Base-by-base conservation (phyloP, 2,329 filamentous ascomycete species). In the Ceratocystis harringtonii region DNA sequence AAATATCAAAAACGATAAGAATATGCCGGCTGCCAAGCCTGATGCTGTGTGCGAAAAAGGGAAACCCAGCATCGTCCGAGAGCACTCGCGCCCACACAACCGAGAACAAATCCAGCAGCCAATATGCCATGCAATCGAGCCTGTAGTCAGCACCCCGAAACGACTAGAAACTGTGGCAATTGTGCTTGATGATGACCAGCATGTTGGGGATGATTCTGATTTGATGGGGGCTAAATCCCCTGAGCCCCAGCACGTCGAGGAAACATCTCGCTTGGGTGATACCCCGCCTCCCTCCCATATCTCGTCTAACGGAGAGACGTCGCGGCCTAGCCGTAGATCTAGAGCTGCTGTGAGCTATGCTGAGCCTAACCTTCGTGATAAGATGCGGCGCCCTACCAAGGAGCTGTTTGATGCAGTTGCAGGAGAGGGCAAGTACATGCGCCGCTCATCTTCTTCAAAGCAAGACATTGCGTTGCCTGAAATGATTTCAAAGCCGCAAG, bases 331-430 rank as follows among this genome's bases (percentile, higher is more conserved):
- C 70, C 79, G 89, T 69, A 82, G 89, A 69, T 83, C 84, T 61
- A 80, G 87, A 70, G 77, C 83, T 10, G 80, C 84, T 62, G 82
- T 94, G 68, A 92, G 88, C 76, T 94, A 94, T 73, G 87, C 88
- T 10, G 88, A 92, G 73, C 89, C 89, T 1, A 92, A 88, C 71
- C 78, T 94, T 52, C 81, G 87, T 68, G 87, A 86, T 72, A 94
- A 94, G 76, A 92, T 94, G 89, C 82, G 89, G 67, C 82, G 89
- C 67, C 88, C 89, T 25, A 88, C 86, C 1, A 89, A 89, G 72
- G 84, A 89, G 69, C 75, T 92, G 8, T 82, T 87, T 44, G 88
- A 91, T 73, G 89, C 88, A 1, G 88, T 92, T 15, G 75, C 81
- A 10, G 84, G 82, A n/a, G 82, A 87, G 69, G 81, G 80, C 41